Conservation (phyloP, 1,139 yeast genomes). For the Kurtzmaniella quercitrusa region DNA sequence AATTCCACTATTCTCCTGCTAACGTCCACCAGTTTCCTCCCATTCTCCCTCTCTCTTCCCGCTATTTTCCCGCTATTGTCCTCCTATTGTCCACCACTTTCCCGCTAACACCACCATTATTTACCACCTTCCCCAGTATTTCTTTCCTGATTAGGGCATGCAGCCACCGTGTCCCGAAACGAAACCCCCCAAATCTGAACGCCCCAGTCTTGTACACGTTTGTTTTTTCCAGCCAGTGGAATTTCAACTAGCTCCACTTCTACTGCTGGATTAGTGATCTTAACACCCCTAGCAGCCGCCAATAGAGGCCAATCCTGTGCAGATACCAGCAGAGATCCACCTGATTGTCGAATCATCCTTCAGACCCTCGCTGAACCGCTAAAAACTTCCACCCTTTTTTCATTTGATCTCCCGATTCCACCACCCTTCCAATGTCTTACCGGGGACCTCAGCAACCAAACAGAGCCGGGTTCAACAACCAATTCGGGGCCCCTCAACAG, state of each 20-base stretch:
- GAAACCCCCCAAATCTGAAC: conserved; percentile 1
- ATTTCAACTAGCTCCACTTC: neutral
- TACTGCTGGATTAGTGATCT: neutral
- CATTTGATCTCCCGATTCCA: neutral
- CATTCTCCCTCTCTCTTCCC: too few relatives aligned
- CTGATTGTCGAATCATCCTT: neutral
- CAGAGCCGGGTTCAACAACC: conserved; percentile 19
- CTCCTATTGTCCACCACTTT: too few relatives aligned
- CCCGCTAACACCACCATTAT: too few relatives aligned
- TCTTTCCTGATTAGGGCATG: neutral
- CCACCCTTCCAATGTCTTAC: conserved; percentile 24
- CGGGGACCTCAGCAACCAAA: conserved; percentile 27
- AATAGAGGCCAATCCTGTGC: too few relatives aligned
- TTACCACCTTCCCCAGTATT: neutral
- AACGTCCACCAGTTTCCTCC: too few relatives aligned
- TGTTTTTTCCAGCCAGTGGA: neutral
- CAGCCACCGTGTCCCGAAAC: conserved; percentile 3
- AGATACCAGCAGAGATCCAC: neutral
- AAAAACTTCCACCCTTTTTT: too few relatives aligned
- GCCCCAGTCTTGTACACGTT: neutral
- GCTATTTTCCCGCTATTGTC: too few relatives aligned
- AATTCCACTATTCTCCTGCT: too few relatives aligned
- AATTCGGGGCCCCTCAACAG: conserved; percentile 19
- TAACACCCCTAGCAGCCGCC: neutral
- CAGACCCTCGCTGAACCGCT: too few relatives aligned